Base-by-base conservation (phyloP, 495 filamentous ascomycete species). In the Xylaria longipes region DNA sequence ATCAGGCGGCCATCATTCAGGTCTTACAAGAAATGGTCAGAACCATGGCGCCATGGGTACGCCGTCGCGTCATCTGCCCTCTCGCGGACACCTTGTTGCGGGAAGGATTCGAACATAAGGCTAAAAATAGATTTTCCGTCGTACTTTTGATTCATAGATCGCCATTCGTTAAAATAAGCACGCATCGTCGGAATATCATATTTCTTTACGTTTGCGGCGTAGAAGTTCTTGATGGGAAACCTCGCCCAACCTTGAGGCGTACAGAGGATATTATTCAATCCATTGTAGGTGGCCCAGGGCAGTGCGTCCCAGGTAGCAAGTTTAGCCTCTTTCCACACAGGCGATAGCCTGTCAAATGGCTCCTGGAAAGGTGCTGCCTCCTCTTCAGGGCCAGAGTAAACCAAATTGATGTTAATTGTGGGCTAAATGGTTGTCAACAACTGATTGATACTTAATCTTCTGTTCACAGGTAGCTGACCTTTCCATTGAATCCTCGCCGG, bases 191-290 rank as follows among this genome's bases (percentile, higher is more conserved):
- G 58, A 14, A 62, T 27, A 33, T 62, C 58, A 27, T 62, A 62
- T 17, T 39, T 37, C 35, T 62, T 41, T 20, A 62, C 58, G n/a
- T 62, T 62, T 7, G 58, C 58, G 5, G 33, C 58, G 35, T 62
- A 62, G 22, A 62, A 62, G n/a, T 62, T 62, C 58, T 62, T 62
- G 35, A 62, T 62, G 0, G 58, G 58, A 62, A 41, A 62, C 15
- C 58, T 62, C 8, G 58, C 58, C 58, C 58, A 62, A 17, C 58
- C 58, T 25, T 41, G 35, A 0, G 58, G 58, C 3, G 58, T 62
- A 35, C 58, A 62, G 20, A 62, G 35, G 9, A 62, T 41, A 25
- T 62, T 62, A 25, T 62, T 62, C 8, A 62, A n/a, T n/a, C 58
- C 58, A 20, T 62, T 62, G 9, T 62, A 62, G 5, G 58, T 62